Evolutionary conservation across 768 basidiomycete genomes (phyloP), one percentile per base, ranked within the genome.

Genomic region (Cystobasidium ongulense): DNA sequence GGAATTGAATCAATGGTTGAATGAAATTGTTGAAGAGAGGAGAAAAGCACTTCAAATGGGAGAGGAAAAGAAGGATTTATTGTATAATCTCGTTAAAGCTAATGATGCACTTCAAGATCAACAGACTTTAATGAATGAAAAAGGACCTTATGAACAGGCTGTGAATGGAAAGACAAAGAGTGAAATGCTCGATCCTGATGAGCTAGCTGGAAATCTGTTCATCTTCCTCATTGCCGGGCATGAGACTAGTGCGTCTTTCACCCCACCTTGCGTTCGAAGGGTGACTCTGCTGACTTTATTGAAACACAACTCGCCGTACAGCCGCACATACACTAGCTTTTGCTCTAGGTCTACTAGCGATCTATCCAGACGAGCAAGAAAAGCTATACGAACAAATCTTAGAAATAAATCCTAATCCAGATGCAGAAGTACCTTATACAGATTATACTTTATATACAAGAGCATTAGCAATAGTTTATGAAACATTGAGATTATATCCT

Each of bases 161-260:
- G 29, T 38, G 5, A 65, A 33, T 35, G 66, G 39, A 29, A 43
- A 52, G n/a, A 27, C 57, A 13, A 68, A 53, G 46, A 53, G n/a
- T 31, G 66, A 68, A 50, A 36, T 31, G 25, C 11, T 68, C 4
- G 50, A 53, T 7, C 43, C 38, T 27, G 66, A 53, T 29, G 66
- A 68, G 29, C 36, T 68, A n/a, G 39, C 25, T 23, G 77, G 79
- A 11, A 83, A 84, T 71, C 78, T 82, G 25, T 84, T 82, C 79
- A 80, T 84, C 13, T 82, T 83, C 72, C 80, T 88, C 31, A 84
- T 87, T 52, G 86, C 87, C 46, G 87, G 87, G 17, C 85, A 87
- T 78, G 86, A 86, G 63, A 64, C 63, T 10, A 64, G 66, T 52
- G 17, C 25, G 57, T 59, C 11, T 5, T 29, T 4, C n/a, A 46